phyloP scores from a whole-genome alignment of 1,139 yeast species.

The Pichia sp. region DNA sequence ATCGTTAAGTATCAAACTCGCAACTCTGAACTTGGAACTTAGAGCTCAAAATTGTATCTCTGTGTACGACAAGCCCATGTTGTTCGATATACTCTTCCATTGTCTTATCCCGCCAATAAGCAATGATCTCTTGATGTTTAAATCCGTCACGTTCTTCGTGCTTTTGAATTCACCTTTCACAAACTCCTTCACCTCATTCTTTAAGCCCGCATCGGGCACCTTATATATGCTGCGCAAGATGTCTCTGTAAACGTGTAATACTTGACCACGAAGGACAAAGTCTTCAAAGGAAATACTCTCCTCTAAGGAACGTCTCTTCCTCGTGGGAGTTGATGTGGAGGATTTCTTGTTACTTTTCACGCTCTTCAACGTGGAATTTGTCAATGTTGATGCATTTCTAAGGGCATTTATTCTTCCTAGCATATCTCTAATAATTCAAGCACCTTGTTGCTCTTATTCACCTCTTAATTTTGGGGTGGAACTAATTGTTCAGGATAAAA shows the following conservation, averaged over 20 bases:
- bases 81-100: conserved; percentile 20
- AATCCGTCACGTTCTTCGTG: conserved; percentile 15
- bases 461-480: no score
- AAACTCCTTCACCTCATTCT: conserved; percentile 16
- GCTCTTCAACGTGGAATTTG: neutral
- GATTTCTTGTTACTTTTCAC: neutral
- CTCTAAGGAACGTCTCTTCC: conserved; percentile 5
- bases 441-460: no score
- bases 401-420: neutral
- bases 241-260: conserved; percentile 21
- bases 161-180: conserved; percentile 22
- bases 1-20: no score
- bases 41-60: conserved; percentile 5
- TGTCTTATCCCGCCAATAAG: conserved; percentile 23
- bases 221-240: conserved; percentile 19
- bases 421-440: no score
- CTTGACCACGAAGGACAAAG: conserved; percentile 21
- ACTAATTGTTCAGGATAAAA: no score
- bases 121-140: conserved; percentile 17
- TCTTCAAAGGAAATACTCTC: conserved; percentile 13
- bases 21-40: neutral
- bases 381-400: neutral
- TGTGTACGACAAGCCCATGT: conserved; percentile 19
- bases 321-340: neutral
- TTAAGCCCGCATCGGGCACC: conserved; percentile 15